Evolutionary conservation across 2,329 filamentous ascomycete genomes (phyloP), one percentile per base, ranked within the genome.

Genomic region (Trichoderma sp.): DNA sequence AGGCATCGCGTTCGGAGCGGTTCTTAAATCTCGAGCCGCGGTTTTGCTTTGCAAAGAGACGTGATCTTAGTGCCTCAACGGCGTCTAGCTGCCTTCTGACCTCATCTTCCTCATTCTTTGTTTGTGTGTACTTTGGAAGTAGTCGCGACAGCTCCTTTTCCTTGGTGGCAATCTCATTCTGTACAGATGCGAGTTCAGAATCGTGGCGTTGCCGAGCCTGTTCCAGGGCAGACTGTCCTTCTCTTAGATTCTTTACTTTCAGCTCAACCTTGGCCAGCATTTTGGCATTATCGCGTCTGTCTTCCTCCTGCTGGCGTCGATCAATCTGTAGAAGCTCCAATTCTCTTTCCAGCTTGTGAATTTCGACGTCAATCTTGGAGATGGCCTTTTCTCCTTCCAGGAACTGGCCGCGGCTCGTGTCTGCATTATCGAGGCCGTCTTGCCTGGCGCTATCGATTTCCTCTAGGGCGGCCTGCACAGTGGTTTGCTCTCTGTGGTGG

Each of bases 11-110:
- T 77, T 98, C 93, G 10, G 88, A 87, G 82, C 97, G 97, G 78
- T 89, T 96, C 76, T 87, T 91, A 80, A 97, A 99, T 71, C 93
- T 91, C 21, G 92, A 91, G 73, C 92, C 94, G 57, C 95, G 91
- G 55, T 91, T 93, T 80, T 99, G 95, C 79, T 99, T 99, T 62
- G 92, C 92, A 76, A 97, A 93, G 8, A 99, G 86, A 47, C 94
- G 90, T 72, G 92, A 89, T 53, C 92, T 87, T 5, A 88, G 86
- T 8, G 90, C 90, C 75, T 96, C 92, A 0, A 91, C 91, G 61
- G 91, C 85, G 58, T 94, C 91, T 13, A 98, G 85, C 70, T 91
- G 88, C 68, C 90, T 84, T 75, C 90, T 91, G 33, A 92, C 83
- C 19, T 88, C 86, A 19, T 86, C 85, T 77, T 97, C 96, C 70